Evolutionary conservation across 306 rosid species (phyloP).

Genomic region (Hippophae tibetana): DNA sequence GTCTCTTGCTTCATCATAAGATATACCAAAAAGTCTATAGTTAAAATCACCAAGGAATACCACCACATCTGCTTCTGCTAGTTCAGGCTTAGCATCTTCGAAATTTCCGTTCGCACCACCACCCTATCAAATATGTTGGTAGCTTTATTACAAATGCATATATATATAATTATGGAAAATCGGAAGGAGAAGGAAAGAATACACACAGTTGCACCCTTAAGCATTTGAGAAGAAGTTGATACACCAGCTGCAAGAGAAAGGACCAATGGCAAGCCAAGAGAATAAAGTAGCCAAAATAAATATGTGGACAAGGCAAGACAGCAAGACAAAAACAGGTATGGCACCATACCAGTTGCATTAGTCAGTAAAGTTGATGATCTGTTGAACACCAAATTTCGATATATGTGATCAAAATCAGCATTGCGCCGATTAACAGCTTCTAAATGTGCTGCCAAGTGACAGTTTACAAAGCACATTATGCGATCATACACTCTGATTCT

Average conservation of each 20-base stretch:
- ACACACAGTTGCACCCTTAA: conserved; percentile 68
- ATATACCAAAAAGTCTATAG: conserved; percentile 91
- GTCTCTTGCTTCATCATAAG: conserved; percentile 98
- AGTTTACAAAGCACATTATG: conserved; percentile 98
- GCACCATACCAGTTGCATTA: conserved; percentile 86
- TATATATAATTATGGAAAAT: neutral
- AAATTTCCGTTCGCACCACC: conserved; percentile 49
- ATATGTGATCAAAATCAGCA: conserved; percentile 97
- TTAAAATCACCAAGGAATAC: conserved; percentile 92
- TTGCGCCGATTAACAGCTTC: conserved; percentile 95
- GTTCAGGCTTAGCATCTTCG: conserved; percentile 81
- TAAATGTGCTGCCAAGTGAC: conserved; percentile 99
- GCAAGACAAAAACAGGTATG: conserved; percentile 77
- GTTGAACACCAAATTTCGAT: conserved; percentile 81
- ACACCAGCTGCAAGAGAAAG: conserved; percentile 91
- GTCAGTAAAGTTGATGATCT: conserved; percentile 73
- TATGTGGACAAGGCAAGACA: conserved; percentile 85
- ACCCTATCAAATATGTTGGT: conserved; percentile 18
- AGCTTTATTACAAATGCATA: conserved; percentile 10
- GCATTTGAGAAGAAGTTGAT: conserved; percentile 59
- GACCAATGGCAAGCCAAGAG: conserved; percentile 90
- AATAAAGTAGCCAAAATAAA: conserved; percentile 90
- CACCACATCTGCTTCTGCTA: conserved; percentile 92
- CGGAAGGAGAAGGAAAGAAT: conserved; percentile 2
- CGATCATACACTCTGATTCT: conserved; percentile 91